Percentiles rank a stretch among this genome's conserved stretches.
These are phyloP conservation scores for Hanseniaspora lindneri DNA, from an alignment of 805 yeast species.

Conservation along the genomic window DNA sequence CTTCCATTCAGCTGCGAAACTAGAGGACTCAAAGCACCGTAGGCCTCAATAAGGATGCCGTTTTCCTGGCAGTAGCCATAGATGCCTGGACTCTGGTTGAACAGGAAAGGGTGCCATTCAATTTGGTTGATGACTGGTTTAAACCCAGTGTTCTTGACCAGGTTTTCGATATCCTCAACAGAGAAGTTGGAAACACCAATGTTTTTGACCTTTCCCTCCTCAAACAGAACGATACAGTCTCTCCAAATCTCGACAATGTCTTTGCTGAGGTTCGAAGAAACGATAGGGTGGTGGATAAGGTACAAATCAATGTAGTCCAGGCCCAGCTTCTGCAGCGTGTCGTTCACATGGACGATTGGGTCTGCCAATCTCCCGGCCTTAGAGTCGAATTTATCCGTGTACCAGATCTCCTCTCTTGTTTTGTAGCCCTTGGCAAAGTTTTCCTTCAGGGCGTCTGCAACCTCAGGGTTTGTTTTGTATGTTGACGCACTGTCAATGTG, in stretches of 20 bases:
- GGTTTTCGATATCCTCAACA: slow-evolving; percentile 34
- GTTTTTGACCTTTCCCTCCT: slow-evolving; percentile 43
- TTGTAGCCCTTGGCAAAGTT: slow-evolving; percentile 25
- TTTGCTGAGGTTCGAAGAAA: slow-evolving; percentile 16
- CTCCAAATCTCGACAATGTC: slow-evolving; percentile 42
- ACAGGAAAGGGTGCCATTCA: slow-evolving; percentile 51
- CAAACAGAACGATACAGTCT: slow-evolving; percentile 37
- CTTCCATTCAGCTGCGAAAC: slow-evolving; percentile 1
- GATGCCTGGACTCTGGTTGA: slow-evolving; percentile 53
- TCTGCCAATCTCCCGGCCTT: slow-evolving; percentile 22
- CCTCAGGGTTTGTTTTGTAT: slow-evolving; percentile 43
- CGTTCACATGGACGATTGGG: slow-evolving; percentile 35
- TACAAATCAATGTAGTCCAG: slow-evolving; percentile 43
- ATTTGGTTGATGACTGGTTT: slow-evolving; percentile 52
- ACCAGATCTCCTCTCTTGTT: slow-evolving; percentile 40
- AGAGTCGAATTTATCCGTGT: slow-evolving; percentile 42
- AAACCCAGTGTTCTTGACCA: slow-evolving; percentile 31
- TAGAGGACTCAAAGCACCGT: slow-evolving; percentile 56
- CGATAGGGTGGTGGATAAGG: slow-evolving; percentile 38
- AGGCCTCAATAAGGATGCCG: slow-evolving; percentile 48
- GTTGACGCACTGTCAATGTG: slow-evolving; percentile 51
- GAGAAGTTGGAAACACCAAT: slow-evolving; percentile 55
- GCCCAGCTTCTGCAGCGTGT: slow-evolving; percentile 32
- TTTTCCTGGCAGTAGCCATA: slow-evolving; percentile 40
- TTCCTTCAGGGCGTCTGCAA: slow-evolving; percentile 35